Percentiles rank a stretch among this genome's conserved stretches.
Conservation (phyloP, 345 rosid genomes). For the Orychophragmus violaceus region DNA sequence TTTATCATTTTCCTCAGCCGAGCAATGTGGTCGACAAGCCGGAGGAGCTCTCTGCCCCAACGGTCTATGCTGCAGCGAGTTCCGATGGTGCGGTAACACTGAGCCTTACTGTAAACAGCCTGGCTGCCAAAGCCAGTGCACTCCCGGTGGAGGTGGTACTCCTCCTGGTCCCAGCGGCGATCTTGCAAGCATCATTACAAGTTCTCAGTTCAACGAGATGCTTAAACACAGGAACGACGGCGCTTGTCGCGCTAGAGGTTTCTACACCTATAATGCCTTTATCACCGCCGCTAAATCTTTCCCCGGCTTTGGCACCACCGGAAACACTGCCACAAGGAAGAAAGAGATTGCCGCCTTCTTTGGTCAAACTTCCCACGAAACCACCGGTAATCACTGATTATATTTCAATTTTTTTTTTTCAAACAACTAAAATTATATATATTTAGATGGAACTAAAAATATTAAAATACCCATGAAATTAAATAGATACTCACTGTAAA, state of each 20-base stretch:
- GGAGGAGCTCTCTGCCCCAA: constrained; percentile 46
- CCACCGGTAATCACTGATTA: constrained; percentile 37
- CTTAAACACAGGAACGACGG: constrained; percentile 48
- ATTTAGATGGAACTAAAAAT: neutral
- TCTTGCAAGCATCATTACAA: constrained; percentile 24
- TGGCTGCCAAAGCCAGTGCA: constrained; percentile 65
- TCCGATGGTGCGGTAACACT: constrained; percentile 50
- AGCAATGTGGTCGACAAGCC: constrained; percentile 54
- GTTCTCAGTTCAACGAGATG: constrained; percentile 38
- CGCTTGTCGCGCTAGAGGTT: constrained; percentile 38
- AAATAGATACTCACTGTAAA: no score
- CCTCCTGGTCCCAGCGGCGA: constrained; percentile 7
- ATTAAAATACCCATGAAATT: no score
- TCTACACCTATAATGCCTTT: constrained; percentile 62
- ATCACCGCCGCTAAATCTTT: constrained; percentile 47
- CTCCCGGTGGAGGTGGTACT: constrained; percentile 19
- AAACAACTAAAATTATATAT: neutral
- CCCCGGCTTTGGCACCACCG: constrained; percentile 42
- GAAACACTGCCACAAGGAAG: constrained; percentile 34
- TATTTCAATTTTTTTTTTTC: neutral
- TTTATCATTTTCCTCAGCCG: constrained; percentile 22
- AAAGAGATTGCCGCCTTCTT: constrained; percentile 64
- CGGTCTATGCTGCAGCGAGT: constrained; percentile 37
- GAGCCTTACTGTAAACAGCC: constrained; percentile 31
- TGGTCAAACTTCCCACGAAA: constrained; percentile 68